Conservation (phyloP, 1,284 basidiomycete genomes). For the Ceratorhiza oryzae-sativae region DNA sequence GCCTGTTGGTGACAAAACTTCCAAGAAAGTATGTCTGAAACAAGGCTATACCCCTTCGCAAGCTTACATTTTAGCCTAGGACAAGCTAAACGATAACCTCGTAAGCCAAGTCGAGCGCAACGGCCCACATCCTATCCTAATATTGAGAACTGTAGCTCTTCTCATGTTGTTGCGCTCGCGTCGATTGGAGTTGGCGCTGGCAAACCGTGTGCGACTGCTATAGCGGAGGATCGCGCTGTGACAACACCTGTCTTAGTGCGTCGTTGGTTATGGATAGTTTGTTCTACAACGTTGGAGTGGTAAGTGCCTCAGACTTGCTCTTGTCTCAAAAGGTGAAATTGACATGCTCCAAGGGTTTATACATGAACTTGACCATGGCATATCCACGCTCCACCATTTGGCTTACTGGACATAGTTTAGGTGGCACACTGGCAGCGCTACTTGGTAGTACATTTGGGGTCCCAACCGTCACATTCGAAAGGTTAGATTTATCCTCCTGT, state of each 20-base stretch:
- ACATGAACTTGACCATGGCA: slow-evolving; percentile 79
- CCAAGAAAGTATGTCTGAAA: slow-evolving; percentile 34
- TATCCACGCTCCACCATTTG: slow-evolving; percentile 90
- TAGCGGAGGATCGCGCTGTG: slow-evolving; percentile 70
- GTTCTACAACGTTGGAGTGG: slow-evolving; percentile 86
- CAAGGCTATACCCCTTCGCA: no score
- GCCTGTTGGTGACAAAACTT: slow-evolving; percentile 31
- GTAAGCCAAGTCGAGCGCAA: not conserved
- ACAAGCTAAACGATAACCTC: slow-evolving; percentile 98
- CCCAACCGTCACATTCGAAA: slow-evolving; percentile 89
- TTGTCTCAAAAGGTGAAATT: not conserved
- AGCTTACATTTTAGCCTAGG: slow-evolving; percentile 53
- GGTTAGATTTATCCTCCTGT: slow-evolving; percentile 47
- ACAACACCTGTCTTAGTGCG: slow-evolving; percentile 80
- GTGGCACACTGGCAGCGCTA: slow-evolving; percentile 86
- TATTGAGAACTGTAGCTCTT: slow-evolving; percentile 85
- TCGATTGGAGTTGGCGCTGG: slow-evolving; percentile 87
- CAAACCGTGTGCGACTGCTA: slow-evolving; percentile 91
- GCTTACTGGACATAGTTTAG: slow-evolving; percentile 90
- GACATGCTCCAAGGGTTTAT: slow-evolving; percentile 62
- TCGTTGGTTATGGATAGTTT: slow-evolving; percentile 89
- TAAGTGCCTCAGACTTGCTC: slow-evolving; percentile 53
- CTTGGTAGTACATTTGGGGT: slow-evolving; percentile 92
- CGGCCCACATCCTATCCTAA: not conserved
- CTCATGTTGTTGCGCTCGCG: slow-evolving; percentile 96